Base-by-base conservation (phyloP, 345 rosid genomes). In the Balakata baccata region DNA sequence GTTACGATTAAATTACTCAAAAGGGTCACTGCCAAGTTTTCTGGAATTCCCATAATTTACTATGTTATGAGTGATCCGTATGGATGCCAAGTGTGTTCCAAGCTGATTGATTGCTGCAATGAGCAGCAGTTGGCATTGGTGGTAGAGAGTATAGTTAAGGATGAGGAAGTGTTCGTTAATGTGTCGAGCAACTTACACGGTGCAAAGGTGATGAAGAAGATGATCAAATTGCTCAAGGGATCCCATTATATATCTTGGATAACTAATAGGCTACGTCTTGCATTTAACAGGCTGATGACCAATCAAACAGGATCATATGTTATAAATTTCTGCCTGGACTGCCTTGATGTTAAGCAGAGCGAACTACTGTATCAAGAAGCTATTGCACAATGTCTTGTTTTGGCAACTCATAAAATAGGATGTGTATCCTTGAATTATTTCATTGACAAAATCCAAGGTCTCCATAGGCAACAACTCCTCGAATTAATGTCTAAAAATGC, bases 331-430 rank as follows among this genome's bases (percentile, higher is more conserved):
- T 75, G 82, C 57, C 12, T 82, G 16, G 66, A 69, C 10, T 11
- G 4, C 20, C 66, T 53, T 2, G 57, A 69, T 11, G 0, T 8
- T 6, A 38, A 10, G 6, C 65, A 73, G 8, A 76, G 14, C 14
- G 51, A 3, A 7, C 11, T 37, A 8, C 45, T 82, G 12, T 75
- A 75, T 13, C 41, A 73, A 51, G 60, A 63, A 13, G 75, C 78
- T 6, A 39, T 69, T 14, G 45, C 49, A 11, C 51, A 50, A 11
- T 74, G 81, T 56, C 70, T 81, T 41, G 3, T 8, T 17, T 16
- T 81, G 43, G 79, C 81, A 39, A 77, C 53, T 3, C 38, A 79
- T 25, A 20, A 51, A 57, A 22, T 66, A 20, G 82, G 85, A 18
- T 62, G 66, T 29, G 46, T 68, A 34, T 51, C 74, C 5, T 10